These are phyloP conservation scores for Schwanniomyces polymorphus DNA, from an alignment of 805 yeast species.

Conservation along the genomic window DNA sequence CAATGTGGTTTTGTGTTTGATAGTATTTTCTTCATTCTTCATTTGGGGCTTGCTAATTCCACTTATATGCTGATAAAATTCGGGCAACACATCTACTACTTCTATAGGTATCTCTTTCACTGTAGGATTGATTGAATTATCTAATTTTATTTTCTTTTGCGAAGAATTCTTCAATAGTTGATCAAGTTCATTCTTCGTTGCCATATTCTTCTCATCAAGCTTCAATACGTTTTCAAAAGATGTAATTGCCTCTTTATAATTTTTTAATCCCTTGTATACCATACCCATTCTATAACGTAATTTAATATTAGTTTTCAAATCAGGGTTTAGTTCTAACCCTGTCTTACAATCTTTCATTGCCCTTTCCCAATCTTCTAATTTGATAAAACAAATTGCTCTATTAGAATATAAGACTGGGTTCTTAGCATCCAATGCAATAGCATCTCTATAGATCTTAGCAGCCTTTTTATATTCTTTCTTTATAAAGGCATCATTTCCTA, in stretches of 20 bases:
- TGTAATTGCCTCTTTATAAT: slow-evolving; percentile 20
- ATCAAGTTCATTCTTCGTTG: slow-evolving; percentile 38
- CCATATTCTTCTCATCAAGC: slow-evolving; percentile 41
- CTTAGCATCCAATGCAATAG: slow-evolving; percentile 47
- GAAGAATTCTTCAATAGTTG: neutral
- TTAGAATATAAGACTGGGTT: slow-evolving; percentile 66
- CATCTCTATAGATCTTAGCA: slow-evolving; percentile 52
- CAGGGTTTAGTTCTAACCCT: slow-evolving; percentile 42
- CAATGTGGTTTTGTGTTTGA: neutral
- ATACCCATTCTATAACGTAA: slow-evolving; percentile 52
- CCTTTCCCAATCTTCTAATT: slow-evolving; percentile 46
- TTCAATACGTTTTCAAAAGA: slow-evolving; percentile 36
- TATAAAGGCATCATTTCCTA: slow-evolving; percentile 57
- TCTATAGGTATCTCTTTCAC: slow-evolving; percentile 29
- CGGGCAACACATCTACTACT: slow-evolving; percentile 46
- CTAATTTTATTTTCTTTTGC: slow-evolving; percentile 1
- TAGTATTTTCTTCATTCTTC: neutral
- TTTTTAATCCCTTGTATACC: slow-evolving; percentile 32
- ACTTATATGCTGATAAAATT: slow-evolving; percentile 18
- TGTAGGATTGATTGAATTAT: slow-evolving; percentile 5
- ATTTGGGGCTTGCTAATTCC: neutral
- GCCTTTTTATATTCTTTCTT: slow-evolving; percentile 49
- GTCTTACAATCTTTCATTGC: slow-evolving; percentile 51
- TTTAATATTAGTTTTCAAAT: slow-evolving; percentile 40
- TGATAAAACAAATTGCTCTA: slow-evolving; percentile 64